These are phyloP conservation scores for Parafenestella ontariensis DNA, from an alignment of 2,329 filamentous ascomycete species.

Conservation along the genomic window DNA sequence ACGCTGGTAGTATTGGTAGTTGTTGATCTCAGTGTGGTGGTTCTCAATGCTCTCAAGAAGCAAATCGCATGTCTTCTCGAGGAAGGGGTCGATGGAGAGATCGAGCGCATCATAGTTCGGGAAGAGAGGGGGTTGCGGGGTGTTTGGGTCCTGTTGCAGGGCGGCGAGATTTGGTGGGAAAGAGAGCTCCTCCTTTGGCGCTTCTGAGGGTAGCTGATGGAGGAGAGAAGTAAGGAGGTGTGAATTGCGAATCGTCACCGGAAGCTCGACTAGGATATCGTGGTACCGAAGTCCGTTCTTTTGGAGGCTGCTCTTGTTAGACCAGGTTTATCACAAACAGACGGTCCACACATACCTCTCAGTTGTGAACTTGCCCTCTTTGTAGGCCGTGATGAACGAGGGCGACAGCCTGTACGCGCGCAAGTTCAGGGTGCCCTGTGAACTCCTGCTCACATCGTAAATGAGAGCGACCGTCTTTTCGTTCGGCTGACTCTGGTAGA, in stretches of 20 bases:
- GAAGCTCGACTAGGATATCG: conserved; percentile 91
- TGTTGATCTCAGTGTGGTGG: conserved; percentile 98
- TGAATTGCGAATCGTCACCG: conserved; percentile 92
- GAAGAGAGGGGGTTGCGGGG: conserved; percentile 71
- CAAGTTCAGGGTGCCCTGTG: conserved; percentile 87
- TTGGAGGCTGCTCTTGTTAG: conserved; percentile 71
- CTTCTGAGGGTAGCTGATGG: conserved; percentile 81
- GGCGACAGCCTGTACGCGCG: conserved; percentile 90
- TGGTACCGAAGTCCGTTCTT: conserved; percentile 93
- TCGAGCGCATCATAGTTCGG: conserved; percentile 91
- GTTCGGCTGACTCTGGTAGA: conserved; percentile 93
- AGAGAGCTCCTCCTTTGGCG: conserved; percentile 70
- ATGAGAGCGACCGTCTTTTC: conserved; percentile 87
- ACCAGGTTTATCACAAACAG: neutral
- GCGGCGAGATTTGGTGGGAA: conserved; percentile 82
- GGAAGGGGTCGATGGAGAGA: conserved; percentile 93
- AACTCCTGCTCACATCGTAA: conserved; percentile 93
- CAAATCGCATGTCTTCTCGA: conserved; percentile 97
- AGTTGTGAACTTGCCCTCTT: conserved; percentile 97
- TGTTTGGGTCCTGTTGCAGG: conserved; percentile 69
- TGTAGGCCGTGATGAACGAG: conserved; percentile 87
- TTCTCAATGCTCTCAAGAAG: conserved; percentile 96
- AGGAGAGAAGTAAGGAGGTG: conserved; percentile 95
- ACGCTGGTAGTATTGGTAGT: conserved; percentile 97
- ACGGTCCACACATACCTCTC: conserved; percentile 77